Conservation (phyloP, 2,329 filamentous ascomycete species). For the Calonectria multiphialidica region DNA sequence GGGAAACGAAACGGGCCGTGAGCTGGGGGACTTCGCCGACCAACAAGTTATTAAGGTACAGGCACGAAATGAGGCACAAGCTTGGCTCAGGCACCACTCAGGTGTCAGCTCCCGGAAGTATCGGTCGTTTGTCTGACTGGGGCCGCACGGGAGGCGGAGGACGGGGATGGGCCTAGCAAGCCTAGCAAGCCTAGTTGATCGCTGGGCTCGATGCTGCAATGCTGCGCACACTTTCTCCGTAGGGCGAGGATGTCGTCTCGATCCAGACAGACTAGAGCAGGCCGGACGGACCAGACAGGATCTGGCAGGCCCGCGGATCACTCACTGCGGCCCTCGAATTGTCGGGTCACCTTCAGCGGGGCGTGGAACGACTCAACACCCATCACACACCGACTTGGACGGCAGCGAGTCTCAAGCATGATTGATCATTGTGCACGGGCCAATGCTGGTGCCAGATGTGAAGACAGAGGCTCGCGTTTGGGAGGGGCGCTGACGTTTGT, state of each 20-base stretch:
- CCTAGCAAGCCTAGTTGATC: not conserved
- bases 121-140: slow-evolving; percentile 37
- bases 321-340: slow-evolving; percentile 30
- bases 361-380: slow-evolving; percentile 26
- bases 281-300: not conserved
- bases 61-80: slow-evolving; percentile 24
- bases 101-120: slow-evolving; percentile 39
- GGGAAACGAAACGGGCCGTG: not conserved
- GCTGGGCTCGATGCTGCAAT: slow-evolving; percentile 17
- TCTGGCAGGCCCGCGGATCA: slow-evolving; percentile 26
- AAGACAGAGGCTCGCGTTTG: slow-evolving; percentile 31
- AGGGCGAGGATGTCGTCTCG: not conserved
- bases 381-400: slow-evolving; percentile 23
- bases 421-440: slow-evolving; percentile 36
- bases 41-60: slow-evolving; percentile 13
- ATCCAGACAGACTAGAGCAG: slow-evolving; percentile 12
- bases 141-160: slow-evolving; percentile 24
- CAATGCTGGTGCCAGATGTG: slow-evolving; percentile 14
- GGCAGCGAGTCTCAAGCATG: slow-evolving; percentile 14
- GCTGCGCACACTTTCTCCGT: slow-evolving; percentile 28
- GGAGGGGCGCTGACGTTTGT: slow-evolving; percentile 41
- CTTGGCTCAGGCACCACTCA: slow-evolving; percentile 25
- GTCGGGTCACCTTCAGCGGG: slow-evolving; percentile 40
- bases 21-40: not conserved
- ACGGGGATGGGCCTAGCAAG: not conserved